Conservation (phyloP, 2,329 filamentous ascomycete species). For the Diaporthe sp. region DNA sequence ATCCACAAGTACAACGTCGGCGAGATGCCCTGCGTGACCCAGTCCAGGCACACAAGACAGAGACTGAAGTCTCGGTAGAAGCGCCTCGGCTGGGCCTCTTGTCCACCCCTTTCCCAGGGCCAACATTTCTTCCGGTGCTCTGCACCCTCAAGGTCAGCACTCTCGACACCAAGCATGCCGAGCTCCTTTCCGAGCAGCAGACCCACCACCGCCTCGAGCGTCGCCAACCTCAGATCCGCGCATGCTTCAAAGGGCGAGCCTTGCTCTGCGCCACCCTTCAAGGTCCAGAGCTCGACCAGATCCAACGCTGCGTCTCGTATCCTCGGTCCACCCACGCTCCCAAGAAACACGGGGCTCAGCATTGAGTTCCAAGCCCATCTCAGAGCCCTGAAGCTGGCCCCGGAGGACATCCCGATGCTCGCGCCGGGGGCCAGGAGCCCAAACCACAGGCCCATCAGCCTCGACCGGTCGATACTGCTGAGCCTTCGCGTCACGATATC, state of each 20-base stretch:
- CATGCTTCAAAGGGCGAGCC: neutral
- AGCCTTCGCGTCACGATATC: slow-evolving; percentile 11
- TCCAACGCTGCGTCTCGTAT: neutral
- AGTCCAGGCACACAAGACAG: slow-evolving; percentile 1
- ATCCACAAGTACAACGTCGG: slow-evolving; percentile 6
- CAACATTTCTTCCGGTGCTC: neutral
- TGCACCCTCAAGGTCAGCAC: neutral
- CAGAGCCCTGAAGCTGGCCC: neutral
- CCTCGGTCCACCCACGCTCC: slow-evolving; percentile 8
- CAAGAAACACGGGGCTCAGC: slow-evolving; percentile 2
- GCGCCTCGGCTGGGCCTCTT: neutral
- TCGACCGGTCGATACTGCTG: slow-evolving; percentile 18
- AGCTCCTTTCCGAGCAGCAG: slow-evolving; percentile 5
- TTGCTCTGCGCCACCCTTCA: neutral
- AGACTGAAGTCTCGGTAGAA: slow-evolving; percentile 16
- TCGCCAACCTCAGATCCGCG: neutral
- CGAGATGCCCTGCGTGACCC: slow-evolving; percentile 25
- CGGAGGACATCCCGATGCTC: slow-evolving; percentile 5
- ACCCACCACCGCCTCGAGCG: slow-evolving; percentile 15
- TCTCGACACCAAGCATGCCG: neutral
- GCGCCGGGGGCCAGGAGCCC: slow-evolving; percentile 13
- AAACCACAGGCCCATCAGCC: slow-evolving; percentile 18
- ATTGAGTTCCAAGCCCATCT: slow-evolving; percentile 19
- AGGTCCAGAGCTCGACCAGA: slow-evolving; percentile 1
- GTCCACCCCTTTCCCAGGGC: neutral